Conservation (phyloP, 2,329 filamentous ascomycete species). For the Fusarium coicis region DNA sequence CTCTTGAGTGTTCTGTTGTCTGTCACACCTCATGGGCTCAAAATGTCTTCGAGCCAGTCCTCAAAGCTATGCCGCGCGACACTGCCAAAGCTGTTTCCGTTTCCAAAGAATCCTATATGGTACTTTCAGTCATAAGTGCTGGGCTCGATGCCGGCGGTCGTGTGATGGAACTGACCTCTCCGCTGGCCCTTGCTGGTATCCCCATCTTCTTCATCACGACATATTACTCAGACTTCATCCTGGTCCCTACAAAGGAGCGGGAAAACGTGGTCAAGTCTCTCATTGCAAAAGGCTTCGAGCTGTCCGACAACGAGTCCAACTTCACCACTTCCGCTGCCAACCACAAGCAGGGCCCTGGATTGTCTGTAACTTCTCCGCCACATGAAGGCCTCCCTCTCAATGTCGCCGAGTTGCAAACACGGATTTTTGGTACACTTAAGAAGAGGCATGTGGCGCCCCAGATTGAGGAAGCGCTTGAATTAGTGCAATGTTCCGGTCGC, state of each 20-base stretch:
- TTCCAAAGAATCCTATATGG: slow-evolving; percentile 84
- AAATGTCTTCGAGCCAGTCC: slow-evolving; percentile 78
- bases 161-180: slow-evolving; percentile 90
- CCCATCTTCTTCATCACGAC: slow-evolving; percentile 99
- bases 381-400: slow-evolving; percentile 81
- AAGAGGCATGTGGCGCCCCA: slow-evolving; percentile 79
- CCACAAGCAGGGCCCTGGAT: slow-evolving; percentile 44
- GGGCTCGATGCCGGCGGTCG: slow-evolving; percentile 91
- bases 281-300: slow-evolving; percentile 82
- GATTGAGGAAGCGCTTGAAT: slow-evolving; percentile 73
- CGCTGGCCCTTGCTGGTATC: slow-evolving; percentile 89
- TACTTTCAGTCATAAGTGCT: slow-evolving; percentile 89
- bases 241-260: slow-evolving; percentile 82
- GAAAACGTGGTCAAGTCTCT: slow-evolving; percentile 80
- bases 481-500: slow-evolving; percentile 84
- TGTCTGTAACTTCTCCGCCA: slow-evolving; percentile 61
- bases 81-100: slow-evolving; percentile 71
- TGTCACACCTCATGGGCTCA: slow-evolving; percentile 81
- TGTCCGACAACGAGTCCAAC: slow-evolving; percentile 76
- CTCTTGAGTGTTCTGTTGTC: slow-evolving; percentile 91
- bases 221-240: slow-evolving; percentile 97
- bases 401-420: slow-evolving; percentile 80
- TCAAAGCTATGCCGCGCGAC: slow-evolving; percentile 69
- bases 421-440: slow-evolving; percentile 86
- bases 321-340: slow-evolving; percentile 68